Evolutionary conservation across 306 rosid species (phyloP).

Genomic region (Prinsepia uniflora): DNA sequence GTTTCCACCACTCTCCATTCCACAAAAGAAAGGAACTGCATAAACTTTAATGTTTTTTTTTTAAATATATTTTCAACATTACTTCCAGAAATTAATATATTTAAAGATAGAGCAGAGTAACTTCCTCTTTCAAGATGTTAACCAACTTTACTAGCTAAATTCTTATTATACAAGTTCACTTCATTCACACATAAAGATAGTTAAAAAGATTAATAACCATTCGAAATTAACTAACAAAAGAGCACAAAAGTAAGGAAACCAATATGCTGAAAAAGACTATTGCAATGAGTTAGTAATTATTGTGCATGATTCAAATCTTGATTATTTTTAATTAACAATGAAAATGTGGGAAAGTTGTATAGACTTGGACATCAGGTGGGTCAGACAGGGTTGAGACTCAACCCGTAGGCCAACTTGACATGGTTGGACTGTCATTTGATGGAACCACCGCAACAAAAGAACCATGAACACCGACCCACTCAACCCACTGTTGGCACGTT

Average conservation of each 20-base stretch:
- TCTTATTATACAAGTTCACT: not conserved
- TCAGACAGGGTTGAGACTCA: too few relatives aligned
- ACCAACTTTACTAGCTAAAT: not conserved
- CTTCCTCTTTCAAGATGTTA: not conserved
- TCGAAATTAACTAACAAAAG: not conserved
- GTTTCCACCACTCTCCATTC: not conserved
- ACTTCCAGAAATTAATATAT: not conserved
- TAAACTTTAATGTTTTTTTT: not conserved
- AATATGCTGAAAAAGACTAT: not conserved
- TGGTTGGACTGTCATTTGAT: too few relatives aligned
- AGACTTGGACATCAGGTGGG: too few relatives aligned
- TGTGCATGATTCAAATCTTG: not conserved
- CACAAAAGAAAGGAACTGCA: not conserved
- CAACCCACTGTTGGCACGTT: too few relatives aligned
- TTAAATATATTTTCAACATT: not conserved
- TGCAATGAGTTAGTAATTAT: not conserved
- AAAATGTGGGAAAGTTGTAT: not conserved
- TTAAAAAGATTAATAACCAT: not conserved
- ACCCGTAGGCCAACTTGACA: too few relatives aligned
- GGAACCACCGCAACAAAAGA: too few relatives aligned
- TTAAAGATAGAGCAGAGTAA: too few relatives aligned
- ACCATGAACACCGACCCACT: too few relatives aligned
- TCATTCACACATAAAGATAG: not conserved
- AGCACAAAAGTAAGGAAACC: not conserved
- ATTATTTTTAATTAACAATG: not conserved